Evolutionary conservation across 148 eudicot genomes (phyloP).

Genomic region (Bassia scoparia): DNA sequence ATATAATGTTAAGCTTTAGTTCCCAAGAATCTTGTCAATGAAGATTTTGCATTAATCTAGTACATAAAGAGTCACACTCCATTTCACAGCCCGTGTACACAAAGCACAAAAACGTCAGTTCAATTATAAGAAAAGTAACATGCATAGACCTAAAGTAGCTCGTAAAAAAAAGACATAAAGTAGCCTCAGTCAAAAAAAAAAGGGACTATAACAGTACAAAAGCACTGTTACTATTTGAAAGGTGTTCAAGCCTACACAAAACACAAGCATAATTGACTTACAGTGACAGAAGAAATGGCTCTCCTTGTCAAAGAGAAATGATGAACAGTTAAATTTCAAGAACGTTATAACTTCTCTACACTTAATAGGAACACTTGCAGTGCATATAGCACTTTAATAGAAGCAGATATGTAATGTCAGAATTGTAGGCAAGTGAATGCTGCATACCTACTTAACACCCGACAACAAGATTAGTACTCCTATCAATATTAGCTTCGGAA

Average conservation of each 20-base stretch:
- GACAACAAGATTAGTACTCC: constrained; percentile 81
- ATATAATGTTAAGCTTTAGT: too few relatives aligned
- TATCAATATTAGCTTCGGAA: constrained; percentile 53
- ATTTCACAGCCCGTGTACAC: too few relatives aligned
- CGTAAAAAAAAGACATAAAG: not conserved
- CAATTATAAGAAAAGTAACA: too few relatives aligned
- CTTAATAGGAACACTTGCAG: not conserved
- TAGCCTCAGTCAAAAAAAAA: not conserved
- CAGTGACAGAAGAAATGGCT: not conserved
- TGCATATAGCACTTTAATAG: not conserved
- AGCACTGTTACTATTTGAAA: too few relatives aligned
- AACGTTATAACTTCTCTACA: not conserved
- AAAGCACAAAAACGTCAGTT: too few relatives aligned
- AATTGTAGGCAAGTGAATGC: not conserved
- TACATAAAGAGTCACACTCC: too few relatives aligned
- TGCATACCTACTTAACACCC: constrained; percentile 82
- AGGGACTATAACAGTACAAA: not conserved
- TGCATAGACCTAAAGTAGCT: too few relatives aligned
- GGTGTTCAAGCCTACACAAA: not conserved
- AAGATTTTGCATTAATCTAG: too few relatives aligned
- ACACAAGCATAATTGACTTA: not conserved
- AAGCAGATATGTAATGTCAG: not conserved
- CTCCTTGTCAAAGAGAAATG: not conserved
- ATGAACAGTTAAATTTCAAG: not conserved
- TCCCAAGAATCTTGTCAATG: too few relatives aligned